Conservation (phyloP, 768 basidiomycete species). For the Amyloporia xantha region DNA sequence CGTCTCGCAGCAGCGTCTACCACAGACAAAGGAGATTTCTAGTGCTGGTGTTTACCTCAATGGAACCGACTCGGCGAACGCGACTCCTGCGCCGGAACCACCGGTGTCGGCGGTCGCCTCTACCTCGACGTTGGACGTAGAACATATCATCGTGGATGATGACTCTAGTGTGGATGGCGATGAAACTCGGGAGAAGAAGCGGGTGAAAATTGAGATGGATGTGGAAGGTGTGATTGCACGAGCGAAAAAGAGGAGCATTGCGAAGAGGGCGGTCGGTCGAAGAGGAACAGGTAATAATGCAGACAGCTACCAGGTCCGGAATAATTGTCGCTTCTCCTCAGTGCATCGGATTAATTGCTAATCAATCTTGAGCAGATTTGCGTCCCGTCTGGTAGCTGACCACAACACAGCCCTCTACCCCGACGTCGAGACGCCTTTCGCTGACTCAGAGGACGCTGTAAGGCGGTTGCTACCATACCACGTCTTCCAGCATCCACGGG, state of each 20-base stretch:
- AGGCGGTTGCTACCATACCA: conserved; percentile 77
- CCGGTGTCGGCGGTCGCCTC: background rate
- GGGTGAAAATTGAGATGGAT: conserved; percentile 1
- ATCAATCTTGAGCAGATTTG: conserved; percentile 35
- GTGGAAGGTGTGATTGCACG: conserved; percentile 16
- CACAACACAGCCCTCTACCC: conserved; percentile 55
- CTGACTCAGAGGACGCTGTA: conserved; percentile 53
- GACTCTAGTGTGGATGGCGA: background rate
- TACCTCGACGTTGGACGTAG: conserved; percentile 1
- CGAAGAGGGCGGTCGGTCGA: conserved; percentile 39
- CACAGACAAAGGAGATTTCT: conserved; percentile 2
- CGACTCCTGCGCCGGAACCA: conserved; percentile 9
- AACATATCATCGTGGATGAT: background rate
- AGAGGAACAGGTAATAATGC: conserved; percentile 41
- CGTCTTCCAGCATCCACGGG: conserved; percentile 66
- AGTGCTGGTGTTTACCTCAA: background rate
- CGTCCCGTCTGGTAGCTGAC: conserved; percentile 51
- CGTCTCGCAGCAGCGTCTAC: conserved; percentile 7
- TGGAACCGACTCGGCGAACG: conserved; percentile 6
- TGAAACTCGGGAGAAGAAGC: no score
- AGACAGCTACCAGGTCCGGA: conserved; percentile 45
- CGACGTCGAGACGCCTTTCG: conserved; percentile 65
- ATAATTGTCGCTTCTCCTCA: background rate
- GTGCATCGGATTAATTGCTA: background rate
- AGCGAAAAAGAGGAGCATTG: conserved; percentile 7